Evolutionary conservation across 1,284 basidiomycete genomes (phyloP), one percentile per base, ranked within the genome.

Genomic region (Ceratobasidium sp.): DNA sequence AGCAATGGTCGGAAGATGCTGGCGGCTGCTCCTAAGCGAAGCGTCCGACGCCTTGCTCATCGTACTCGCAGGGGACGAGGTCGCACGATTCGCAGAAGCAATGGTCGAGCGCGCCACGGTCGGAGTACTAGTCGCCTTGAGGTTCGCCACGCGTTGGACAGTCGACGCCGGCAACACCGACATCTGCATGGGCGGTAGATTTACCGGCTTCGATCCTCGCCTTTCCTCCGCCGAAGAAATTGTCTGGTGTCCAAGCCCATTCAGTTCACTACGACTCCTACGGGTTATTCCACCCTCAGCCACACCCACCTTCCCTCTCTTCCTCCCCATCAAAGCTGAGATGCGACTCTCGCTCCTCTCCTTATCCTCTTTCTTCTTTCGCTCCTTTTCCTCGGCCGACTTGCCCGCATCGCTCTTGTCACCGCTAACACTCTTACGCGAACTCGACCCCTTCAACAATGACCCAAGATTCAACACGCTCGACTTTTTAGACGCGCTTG

Each of bases 171-270:
- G 91, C 75, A 96, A 85, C 20, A 93, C 94, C 56, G 91, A 87
- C 80, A 97, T 93, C 82, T 96, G 95, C 89, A 96, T 91, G 31
- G 95, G 95, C 23, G 95, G 95, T 80, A 97, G 84, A 15, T 78
- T 79, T 78, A 88, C 88, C 39, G 81, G 75, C 76, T 81, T 80
- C 81, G 89, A 89, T 47, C 86, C 85, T 82, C 91, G 92, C 84
- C 91, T 91, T 77, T 90, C 89, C 79, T 95, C 94, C 42, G 91
- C 90, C 20, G 94, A 94, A 20, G 94, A 97, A 65, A 96, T 82
- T 5, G 95, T 97, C 94, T 97, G 80, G 77, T 77, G 68, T 76
- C 60, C 63, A 75, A 31, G 68, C 11, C 3, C 49, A 76, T 39
- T 63, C 23, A 76, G 42, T 39, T 73, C 42, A 47, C 45, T 33